A percentile compares a stretch with the other conserved stretches of the same genome.
phyloP scores from a whole-genome alignment of 352 stramenopile species.

The Pelagophyceae sp. region DNA sequence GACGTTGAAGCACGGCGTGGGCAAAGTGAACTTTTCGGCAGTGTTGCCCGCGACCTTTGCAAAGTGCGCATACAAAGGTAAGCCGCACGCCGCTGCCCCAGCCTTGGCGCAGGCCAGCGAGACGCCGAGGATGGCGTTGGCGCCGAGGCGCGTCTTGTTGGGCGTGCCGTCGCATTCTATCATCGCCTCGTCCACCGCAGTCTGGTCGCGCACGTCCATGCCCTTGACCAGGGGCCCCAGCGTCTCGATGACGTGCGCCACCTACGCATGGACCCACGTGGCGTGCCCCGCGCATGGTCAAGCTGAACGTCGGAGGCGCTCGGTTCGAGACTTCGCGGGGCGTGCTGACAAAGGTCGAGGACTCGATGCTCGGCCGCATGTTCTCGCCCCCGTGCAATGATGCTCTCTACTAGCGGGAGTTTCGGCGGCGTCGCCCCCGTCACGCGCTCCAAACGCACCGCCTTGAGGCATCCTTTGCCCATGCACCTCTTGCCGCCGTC shows the following conservation, averaged over 20 bases:
- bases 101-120: constrained; percentile 92
- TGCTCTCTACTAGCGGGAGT: no score
- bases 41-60: constrained; percentile 92
- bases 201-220: constrained; percentile 90
- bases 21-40: constrained; percentile 71
- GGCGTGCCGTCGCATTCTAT: constrained; percentile 91
- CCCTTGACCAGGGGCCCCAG: constrained; percentile 87
- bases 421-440: no score
- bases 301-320: no score
- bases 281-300: no score
- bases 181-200: constrained; percentile 86
- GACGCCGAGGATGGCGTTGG: constrained; percentile 96
- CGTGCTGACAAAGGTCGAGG: no score
- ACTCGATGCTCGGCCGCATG: no score
- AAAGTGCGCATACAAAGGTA: constrained; percentile 96
- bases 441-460: no score
- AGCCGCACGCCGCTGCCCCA: constrained; percentile 81
- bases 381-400: no score
- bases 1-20: constrained; percentile 98
- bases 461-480: constrained; percentile 82
- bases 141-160: constrained; percentile 96
- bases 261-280: no score
- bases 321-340: no score
- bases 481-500: constrained; percentile 92
- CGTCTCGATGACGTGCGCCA: constrained; percentile 95